Conservation (phyloP, 148 eudicot genomes). For the Rhododendron vialii region DNA sequence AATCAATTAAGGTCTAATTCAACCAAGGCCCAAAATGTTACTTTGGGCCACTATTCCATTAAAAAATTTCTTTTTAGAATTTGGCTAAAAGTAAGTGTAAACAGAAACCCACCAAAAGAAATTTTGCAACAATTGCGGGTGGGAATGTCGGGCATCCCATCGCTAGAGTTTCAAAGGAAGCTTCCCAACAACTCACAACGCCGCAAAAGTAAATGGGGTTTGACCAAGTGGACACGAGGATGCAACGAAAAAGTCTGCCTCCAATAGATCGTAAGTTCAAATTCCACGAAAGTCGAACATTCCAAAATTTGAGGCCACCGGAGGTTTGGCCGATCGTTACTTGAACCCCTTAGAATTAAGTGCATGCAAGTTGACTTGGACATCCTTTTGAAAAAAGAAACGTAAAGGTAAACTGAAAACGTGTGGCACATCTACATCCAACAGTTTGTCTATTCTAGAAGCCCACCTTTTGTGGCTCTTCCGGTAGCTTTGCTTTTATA, state of each 20-base stretch:
- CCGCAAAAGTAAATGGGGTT: background rate
- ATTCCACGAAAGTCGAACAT: background rate
- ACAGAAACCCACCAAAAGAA: background rate
- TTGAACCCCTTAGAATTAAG: background rate
- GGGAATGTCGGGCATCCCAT: background rate
- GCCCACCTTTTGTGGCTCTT: background rate
- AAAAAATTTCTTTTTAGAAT: too few species aligned
- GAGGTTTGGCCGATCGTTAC: background rate
- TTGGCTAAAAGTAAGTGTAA: too few species aligned
- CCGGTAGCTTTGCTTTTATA: too few species aligned
- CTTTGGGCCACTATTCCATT: too few species aligned
- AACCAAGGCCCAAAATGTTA: too few species aligned
- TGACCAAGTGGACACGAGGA: background rate
- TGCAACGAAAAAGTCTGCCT: background rate
- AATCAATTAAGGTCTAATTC: too few species aligned
- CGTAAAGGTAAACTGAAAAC: background rate
- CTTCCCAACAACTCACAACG: slow-evolving; percentile 4
- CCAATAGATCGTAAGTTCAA: background rate
- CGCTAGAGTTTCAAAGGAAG: background rate
- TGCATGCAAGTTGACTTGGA: background rate
- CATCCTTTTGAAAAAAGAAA: background rate
- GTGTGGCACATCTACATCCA: background rate
- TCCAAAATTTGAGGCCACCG: background rate
- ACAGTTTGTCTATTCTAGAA: background rate
- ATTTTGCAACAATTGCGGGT: background rate